Evolutionary conservation across 176 grass and related monocot species (phyloP).

Genomic region (Carex kokanica): DNA sequence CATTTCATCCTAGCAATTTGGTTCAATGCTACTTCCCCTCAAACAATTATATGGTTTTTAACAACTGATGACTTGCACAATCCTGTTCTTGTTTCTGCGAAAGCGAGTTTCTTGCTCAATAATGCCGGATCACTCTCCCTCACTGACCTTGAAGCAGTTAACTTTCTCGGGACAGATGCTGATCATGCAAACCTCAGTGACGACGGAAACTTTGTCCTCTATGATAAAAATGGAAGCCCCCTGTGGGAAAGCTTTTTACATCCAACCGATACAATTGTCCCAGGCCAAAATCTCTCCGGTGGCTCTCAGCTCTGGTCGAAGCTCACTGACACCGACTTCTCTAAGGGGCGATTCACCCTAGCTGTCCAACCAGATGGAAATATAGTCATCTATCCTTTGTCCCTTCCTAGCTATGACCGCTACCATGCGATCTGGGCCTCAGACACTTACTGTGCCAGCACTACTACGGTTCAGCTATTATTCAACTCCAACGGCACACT

Average conservation of each 20-base stretch:
- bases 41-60: conserved; percentile 26
- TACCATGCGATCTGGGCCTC: conserved; percentile 28
- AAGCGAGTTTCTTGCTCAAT: neutral
- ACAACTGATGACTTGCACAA: neutral
- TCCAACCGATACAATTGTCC: conserved; percentile 28
- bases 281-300: neutral
- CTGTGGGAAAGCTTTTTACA: conserved; percentile 25
- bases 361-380: neutral
- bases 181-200: neutral
- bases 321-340: conserved; percentile 23
- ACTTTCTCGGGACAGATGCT: neutral
- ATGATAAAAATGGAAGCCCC: no score
- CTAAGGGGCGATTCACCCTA: conserved; percentile 24
- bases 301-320: neutral
- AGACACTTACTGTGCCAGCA: no score
- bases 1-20: conserved; percentile 36
- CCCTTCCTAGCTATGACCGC: neutral
- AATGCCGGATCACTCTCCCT: conserved; percentile 22
- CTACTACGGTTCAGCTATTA: neutral
- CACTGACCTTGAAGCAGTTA: neutral
- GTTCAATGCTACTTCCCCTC: conserved; percentile 16
- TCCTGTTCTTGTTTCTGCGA: neutral
- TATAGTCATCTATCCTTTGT: conserved; percentile 12
- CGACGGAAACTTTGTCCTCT: conserved; percentile 31
- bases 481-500: conserved; percentile 24